Conservation (phyloP, 768 basidiomycete genomes). For the Termitomyces heimii region DNA sequence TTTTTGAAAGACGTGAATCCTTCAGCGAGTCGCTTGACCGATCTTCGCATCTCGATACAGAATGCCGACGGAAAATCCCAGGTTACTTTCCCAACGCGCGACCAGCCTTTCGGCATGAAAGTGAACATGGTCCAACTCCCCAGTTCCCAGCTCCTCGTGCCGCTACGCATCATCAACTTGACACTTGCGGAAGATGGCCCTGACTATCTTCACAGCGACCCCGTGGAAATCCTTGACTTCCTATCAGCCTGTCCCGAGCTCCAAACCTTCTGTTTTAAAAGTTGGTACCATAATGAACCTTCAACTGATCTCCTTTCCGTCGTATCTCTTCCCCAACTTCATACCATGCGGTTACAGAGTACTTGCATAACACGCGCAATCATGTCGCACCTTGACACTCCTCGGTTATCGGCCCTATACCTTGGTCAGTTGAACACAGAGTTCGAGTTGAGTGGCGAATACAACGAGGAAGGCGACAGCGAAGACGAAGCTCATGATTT, state of each 20-base stretch:
- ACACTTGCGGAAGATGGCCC: conserved; percentile 46
- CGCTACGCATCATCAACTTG: conserved; percentile 52
- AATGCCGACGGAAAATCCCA: conserved; percentile 25
- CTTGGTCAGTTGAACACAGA: conserved; percentile 68
- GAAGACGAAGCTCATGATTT: conserved; percentile 71
- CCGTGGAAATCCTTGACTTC: conserved; percentile 51
- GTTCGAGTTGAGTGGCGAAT: conserved; percentile 31
- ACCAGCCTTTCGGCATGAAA: conserved; percentile 34
- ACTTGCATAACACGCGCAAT: conserved; percentile 61
- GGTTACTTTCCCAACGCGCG: conserved; percentile 25
- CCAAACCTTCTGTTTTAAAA: conserved; percentile 51
- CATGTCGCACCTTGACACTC: conserved; percentile 59
- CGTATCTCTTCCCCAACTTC: conserved; percentile 52
- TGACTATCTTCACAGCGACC: conserved; percentile 30
- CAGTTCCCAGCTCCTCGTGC: conserved; percentile 30
- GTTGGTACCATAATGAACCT: conserved; percentile 43
- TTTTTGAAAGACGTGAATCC: conserved; percentile 19
- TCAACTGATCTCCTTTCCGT: conserved; percentile 27
- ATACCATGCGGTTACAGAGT: conserved; percentile 47
- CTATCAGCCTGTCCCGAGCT: conserved; percentile 57
- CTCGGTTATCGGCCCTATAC: conserved; percentile 52
- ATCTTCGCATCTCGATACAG: conserved; percentile 32
- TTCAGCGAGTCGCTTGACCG: conserved; percentile 22
- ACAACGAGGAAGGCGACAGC: conserved; percentile 57
- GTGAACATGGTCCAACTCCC: conserved; percentile 48